Evolutionary conservation across 1,284 basidiomycete genomes (phyloP).

Genomic region (Porodaedalea pini): DNA sequence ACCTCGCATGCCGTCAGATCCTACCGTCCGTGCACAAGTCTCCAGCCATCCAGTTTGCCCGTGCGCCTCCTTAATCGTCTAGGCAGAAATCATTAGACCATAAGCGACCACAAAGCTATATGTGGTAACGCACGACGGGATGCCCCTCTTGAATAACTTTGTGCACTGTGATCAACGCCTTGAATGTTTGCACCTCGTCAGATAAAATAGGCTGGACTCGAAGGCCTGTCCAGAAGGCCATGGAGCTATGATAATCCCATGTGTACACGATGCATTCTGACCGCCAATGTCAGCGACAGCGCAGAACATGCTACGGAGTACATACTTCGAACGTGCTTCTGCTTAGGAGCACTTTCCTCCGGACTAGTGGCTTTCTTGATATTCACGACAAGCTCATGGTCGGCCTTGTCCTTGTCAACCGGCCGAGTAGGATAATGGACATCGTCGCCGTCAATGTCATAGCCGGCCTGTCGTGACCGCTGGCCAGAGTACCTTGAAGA

Average conservation of each 20-base stretch:
- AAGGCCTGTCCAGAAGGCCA: slow-evolving; percentile 94
- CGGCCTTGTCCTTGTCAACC: slow-evolving; percentile 95
- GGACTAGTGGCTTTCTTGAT: slow-evolving; percentile 96
- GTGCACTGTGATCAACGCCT: slow-evolving; percentile 92
- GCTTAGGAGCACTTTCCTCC: slow-evolving; percentile 91
- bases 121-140: slow-evolving; percentile 63
- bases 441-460: slow-evolving; percentile 71
- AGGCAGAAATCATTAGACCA: slow-evolving; percentile 14
- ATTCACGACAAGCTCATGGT: slow-evolving; percentile 85
- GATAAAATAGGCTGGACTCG: slow-evolving; percentile 92
- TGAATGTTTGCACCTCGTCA: slow-evolving; percentile 96
- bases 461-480: slow-evolving; percentile 34
- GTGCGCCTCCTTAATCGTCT: slow-evolving; percentile 94
- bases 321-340: slow-evolving; percentile 96
- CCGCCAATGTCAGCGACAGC: slow-evolving; percentile 21
- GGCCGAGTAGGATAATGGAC: slow-evolving; percentile 91
- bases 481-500: slow-evolving; percentile 32
- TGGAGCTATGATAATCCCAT: slow-evolving; percentile 97
- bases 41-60: slow-evolving; percentile 96
- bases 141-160: slow-evolving; percentile 96
- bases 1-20: slow-evolving; percentile 78
- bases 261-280: slow-evolving; percentile 95
- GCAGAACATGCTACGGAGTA: slow-evolving; percentile 23
- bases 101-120: neutral
- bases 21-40: slow-evolving; percentile 87